These are phyloP conservation scores for Linnemannia exigua DNA, from an alignment of 192 early-diverging fungal species.

Conservation along the genomic window DNA sequence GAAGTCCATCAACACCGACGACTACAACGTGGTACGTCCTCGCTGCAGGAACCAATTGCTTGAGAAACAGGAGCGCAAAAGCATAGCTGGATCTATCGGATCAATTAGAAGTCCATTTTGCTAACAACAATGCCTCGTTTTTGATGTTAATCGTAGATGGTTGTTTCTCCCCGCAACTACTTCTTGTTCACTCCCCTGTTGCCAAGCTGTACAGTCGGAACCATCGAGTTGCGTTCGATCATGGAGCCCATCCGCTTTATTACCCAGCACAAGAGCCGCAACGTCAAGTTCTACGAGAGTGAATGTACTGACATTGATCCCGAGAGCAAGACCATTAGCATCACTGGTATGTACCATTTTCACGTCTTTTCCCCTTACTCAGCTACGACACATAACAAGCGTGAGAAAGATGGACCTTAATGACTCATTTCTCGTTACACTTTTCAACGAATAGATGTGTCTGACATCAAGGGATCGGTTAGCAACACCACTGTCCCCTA, in stretches of 20 bases:
- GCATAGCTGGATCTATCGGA: background rate
- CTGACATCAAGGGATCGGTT: slow-evolving; percentile 76
- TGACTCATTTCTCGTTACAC: background rate
- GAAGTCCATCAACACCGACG: slow-evolving; percentile 80
- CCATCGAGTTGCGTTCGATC: slow-evolving; percentile 88
- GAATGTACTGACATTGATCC: slow-evolving; percentile 93
- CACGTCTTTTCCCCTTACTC: background rate
- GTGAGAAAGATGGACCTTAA: background rate
- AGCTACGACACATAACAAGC: background rate
- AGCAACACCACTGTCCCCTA: slow-evolving; percentile 72
- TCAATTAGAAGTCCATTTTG: background rate
- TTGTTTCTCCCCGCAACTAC: slow-evolving; percentile 89
- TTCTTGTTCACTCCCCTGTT: slow-evolving; percentile 85
- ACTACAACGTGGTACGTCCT: slow-evolving; percentile 78
- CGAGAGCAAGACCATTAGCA: slow-evolving; percentile 80
- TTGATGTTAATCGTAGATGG: slow-evolving; percentile 41
- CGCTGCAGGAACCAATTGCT: background rate
- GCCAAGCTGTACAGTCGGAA: slow-evolving; percentile 88
- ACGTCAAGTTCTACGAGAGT: slow-evolving; percentile 90
- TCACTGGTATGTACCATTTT: slow-evolving; percentile 68
- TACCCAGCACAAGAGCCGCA: slow-evolving; percentile 88
- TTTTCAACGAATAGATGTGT: slow-evolving; percentile 65
- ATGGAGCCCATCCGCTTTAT: slow-evolving; percentile 91
- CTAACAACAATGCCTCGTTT: background rate
- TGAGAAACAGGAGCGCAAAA: background rate